Conservation (phyloP, 257 asterid species). For the Gentiana macrophylla region DNA sequence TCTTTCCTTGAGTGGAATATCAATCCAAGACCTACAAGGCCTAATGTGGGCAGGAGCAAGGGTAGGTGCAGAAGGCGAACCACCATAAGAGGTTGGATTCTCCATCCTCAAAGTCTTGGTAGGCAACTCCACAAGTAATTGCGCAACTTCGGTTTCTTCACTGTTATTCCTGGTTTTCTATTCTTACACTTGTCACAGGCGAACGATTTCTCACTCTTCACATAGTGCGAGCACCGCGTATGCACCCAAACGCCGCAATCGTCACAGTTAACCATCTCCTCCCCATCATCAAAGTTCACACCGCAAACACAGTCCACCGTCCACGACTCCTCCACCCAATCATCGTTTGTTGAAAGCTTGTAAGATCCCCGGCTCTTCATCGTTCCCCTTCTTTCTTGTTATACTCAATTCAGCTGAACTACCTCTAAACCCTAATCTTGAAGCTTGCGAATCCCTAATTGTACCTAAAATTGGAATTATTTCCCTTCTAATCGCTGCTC, state of each 20-base stretch:
- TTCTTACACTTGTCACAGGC: constrained; percentile 87
- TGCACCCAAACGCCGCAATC: constrained; percentile 99
- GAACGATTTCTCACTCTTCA: constrained; percentile 74
- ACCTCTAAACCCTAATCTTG: neutral
- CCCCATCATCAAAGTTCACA: constrained; percentile 89
- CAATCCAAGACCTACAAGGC: constrained; percentile 70
- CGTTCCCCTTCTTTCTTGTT: constrained; percentile 9
- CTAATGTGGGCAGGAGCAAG: constrained; percentile 3
- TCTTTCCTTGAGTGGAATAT: constrained; percentile 74
- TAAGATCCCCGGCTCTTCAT: constrained; percentile 82
- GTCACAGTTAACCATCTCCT: constrained; percentile 97
- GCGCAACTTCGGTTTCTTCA: constrained; percentile 96
- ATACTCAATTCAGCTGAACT: neutral
- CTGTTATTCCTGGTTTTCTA: constrained; percentile 49
- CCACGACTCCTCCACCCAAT: constrained; percentile 94
- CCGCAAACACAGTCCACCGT: constrained; percentile 98
- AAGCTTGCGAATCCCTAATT: neutral
- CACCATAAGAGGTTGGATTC: constrained; percentile 29
- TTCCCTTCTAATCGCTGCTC: neutral
- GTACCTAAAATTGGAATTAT: neutral
- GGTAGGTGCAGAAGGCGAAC: constrained; percentile 19
- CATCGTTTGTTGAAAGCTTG: constrained; percentile 70
- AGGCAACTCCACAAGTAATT: constrained; percentile 76
- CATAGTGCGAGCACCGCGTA: constrained; percentile 84
- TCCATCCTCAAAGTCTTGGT: constrained; percentile 81